A percentile compares a stretch with the other conserved stretches of the same genome.
phyloP scores from a whole-genome alignment of 495 filamentous ascomycete genomes.

The Trichoderma asperelloides region DNA sequence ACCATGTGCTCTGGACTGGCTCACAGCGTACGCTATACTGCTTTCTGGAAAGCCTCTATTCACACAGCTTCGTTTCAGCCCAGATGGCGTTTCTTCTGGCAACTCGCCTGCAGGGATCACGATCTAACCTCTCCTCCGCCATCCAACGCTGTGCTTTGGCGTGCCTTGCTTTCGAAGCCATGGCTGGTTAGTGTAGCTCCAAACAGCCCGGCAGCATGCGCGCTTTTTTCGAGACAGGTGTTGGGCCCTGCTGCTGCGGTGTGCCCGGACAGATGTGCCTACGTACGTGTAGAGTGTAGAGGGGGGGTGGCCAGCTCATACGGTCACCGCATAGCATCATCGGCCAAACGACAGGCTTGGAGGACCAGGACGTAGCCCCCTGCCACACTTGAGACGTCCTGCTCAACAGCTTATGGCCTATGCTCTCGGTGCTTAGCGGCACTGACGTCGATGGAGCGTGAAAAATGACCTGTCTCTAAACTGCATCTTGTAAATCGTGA shows the following conservation, averaged over 20 bases:
- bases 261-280: not conserved
- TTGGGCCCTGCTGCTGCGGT: not conserved
- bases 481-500: too few species aligned
- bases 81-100: too few species aligned
- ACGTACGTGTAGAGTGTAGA: not conserved
- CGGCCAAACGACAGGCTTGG: not conserved
- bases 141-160: not conserved
- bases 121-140: not conserved
- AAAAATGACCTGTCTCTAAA: too few species aligned
- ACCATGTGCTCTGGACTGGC: not conserved
- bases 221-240: not conserved
- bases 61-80: not conserved
- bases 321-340: not conserved
- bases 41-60: not conserved
- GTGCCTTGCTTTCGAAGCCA: not conserved
- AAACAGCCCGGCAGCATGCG: not conserved
- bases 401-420: not conserved
- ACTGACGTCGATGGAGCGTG: too few species aligned
- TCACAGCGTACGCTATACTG: not conserved
- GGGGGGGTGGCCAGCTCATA: slow-evolving; percentile 4
- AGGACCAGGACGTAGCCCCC: not conserved
- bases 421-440: not conserved
- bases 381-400: not conserved
- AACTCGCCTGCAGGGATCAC: not conserved
- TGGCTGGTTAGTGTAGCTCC: not conserved